Evolutionary conservation across 176 grass and related monocot genomes (phyloP), one percentile per base, ranked within the genome.

Genomic region (Zizania latifolia): DNA sequence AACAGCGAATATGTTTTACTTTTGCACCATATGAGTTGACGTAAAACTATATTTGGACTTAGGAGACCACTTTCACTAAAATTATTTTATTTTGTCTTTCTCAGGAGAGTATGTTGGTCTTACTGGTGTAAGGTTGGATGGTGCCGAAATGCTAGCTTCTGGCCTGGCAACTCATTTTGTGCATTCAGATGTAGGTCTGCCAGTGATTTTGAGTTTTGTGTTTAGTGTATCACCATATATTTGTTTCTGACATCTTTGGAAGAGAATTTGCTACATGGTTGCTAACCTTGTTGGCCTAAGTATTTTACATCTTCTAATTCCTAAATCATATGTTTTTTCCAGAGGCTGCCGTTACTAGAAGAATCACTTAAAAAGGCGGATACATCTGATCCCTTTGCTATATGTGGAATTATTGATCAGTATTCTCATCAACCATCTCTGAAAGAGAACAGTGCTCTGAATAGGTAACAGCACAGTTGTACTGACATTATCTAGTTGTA

Each of bases 71-170:
- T 70, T 66, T 67, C 58, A 63, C 54, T 85, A 14, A 69, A n/a
- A n/a, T n/a, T 77, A 9, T 75, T 23, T 75, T 48, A 46, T 60
- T 72, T 28, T 68, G 3, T 75, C 10, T 88, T 83, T 70, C 59
- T 89, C 84, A 98, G 95, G 95, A 78, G 95, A 98, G 71, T 98
- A 90, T 86, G 95, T 86, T 82, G 95, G 62, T n/a, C 83, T 98
- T 71, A 87, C 86, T 73, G 91, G 91, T 79, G 91, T 78, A 74
- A 94, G 89, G 79, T 72, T 98, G 80, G 86, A 94, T 88, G 95
- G 84, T 13, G 58, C 84, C 24, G 95, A 99, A 88, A 99, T 99
- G 95, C 82, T 94, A 77, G 79, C 82, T 14, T 94, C 91, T 92
- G 95, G 95, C 77, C 76, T 99, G 37, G 91, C 91, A 36, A 94